These are phyloP conservation scores for Starmerella floricola DNA, from an alignment of 805 yeast species.

Conservation along the genomic window DNA sequence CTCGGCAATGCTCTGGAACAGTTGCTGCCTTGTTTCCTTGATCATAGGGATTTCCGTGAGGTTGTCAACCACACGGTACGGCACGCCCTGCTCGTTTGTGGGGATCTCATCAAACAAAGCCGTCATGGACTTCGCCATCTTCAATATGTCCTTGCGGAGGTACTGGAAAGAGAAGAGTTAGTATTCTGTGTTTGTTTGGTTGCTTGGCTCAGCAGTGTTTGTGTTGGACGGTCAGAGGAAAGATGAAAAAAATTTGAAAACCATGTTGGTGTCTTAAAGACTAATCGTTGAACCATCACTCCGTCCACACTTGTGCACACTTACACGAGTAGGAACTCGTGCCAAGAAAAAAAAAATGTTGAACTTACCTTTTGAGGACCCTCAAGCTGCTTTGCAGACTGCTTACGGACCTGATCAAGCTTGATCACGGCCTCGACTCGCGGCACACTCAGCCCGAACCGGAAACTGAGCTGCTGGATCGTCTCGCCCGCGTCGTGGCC, in stretches of 20 bases:
- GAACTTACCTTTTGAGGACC: conserved; percentile 40
- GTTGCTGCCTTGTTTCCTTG: conserved; percentile 62
- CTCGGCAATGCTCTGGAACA: conserved; percentile 83
- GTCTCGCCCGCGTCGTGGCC: conserved; percentile 45
- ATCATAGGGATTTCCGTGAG: conserved; percentile 92
- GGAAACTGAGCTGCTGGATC: conserved; percentile 62
- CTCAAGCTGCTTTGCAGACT: conserved; percentile 33
- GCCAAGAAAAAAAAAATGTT: background rate
- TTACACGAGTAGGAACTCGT: too few species aligned
- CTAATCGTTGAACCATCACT: conserved; percentile 55
- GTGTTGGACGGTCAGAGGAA: background rate
- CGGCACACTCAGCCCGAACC: conserved; percentile 68
- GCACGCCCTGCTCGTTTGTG: conserved; percentile 21
- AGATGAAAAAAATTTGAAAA: conserved; percentile 27
- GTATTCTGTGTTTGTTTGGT: too few species aligned
- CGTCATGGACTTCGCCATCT: conserved; percentile 51
- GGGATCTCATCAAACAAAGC: conserved; percentile 61
- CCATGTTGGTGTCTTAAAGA: conserved; percentile 62
- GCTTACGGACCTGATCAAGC: conserved; percentile 52
- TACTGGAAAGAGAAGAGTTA: conserved; percentile 18
- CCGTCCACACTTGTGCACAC: conserved; percentile 2
- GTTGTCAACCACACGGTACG: conserved; percentile 45
- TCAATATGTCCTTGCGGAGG: conserved; percentile 44
- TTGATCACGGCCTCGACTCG: conserved; percentile 80
- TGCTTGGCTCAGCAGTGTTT: too few species aligned